Evolutionary conservation across 1,139 yeast genomes (phyloP).

Genomic region (Meyerozyma smithsonii): DNA sequence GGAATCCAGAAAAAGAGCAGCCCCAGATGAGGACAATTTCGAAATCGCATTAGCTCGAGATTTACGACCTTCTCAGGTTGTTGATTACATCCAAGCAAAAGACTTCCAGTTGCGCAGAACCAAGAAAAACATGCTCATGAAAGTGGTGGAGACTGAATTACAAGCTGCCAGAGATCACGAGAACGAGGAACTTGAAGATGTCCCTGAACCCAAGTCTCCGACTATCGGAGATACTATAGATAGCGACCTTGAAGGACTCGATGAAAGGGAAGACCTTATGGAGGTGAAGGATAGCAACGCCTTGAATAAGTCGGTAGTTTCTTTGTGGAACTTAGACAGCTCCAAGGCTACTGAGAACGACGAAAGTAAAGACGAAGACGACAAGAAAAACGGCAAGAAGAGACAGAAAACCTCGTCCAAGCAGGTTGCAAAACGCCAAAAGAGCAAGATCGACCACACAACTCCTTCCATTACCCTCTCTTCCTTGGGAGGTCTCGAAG

Average conservation of each 20-base stretch:
- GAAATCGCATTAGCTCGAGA: constrained; percentile 58
- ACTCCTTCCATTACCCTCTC: constrained; percentile 68
- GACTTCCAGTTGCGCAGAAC: constrained; percentile 65
- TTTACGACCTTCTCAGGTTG: constrained; percentile 44
- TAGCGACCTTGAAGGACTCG: constrained; percentile 30
- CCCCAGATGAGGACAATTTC: constrained; percentile 12
- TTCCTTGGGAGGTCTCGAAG: constrained; percentile 86
- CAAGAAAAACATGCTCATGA: constrained; percentile 54
- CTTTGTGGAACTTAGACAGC: constrained; percentile 50
- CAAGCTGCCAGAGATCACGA: constrained; percentile 42
- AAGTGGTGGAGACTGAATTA: constrained; percentile 53
- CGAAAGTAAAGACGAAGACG: constrained; percentile 7
- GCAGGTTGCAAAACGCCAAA: constrained; percentile 30
- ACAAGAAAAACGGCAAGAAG: constrained; percentile 10
- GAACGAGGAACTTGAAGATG: constrained; percentile 32
- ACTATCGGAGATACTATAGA: constrained; percentile 20
- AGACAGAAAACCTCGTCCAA: constrained; percentile 10
- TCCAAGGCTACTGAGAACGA: constrained; percentile 9
- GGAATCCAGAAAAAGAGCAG: constrained; percentile 30
- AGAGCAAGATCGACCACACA: constrained; percentile 51
- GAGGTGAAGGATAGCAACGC: constrained; percentile 55
- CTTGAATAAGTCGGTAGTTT: constrained; percentile 71
- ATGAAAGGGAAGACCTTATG: constrained; percentile 53
- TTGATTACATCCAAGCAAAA: constrained; percentile 51
- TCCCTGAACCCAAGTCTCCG: constrained; percentile 20